phyloP scores from a whole-genome alignment of 768 basidiomycete species.

The Leucosporidium scottii region DNA sequence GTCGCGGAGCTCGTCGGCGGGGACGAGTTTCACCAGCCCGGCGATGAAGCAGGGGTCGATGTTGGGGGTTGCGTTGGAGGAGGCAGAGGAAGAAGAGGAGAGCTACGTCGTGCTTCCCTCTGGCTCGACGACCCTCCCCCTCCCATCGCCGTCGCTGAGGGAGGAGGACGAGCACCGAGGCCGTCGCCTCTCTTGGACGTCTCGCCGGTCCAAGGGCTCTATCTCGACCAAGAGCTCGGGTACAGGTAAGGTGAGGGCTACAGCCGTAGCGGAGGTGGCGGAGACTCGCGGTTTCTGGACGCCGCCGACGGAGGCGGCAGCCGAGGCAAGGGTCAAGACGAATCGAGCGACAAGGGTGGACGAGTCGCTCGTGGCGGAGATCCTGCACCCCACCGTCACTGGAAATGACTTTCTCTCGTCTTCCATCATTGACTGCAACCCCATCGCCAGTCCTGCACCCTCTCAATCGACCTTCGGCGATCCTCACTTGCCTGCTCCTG shows the following conservation, averaged over 20 bases:
- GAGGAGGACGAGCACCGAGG: background rate
- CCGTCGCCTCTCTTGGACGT: background rate
- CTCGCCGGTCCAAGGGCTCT: background rate
- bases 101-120: background rate
- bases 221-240: no score
- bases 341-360: no score
- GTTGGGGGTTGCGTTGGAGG: no score
- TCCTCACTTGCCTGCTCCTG: background rate
- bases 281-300: no score
- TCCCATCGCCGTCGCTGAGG: no score
- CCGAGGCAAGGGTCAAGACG: no score
- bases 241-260: no score
- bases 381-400: background rate
- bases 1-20: background rate
- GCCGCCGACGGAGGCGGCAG: background rate
- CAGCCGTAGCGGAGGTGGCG: no score
- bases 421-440: background rate
- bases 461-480: background rate
- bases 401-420: background rate
- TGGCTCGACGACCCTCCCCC: background rate
- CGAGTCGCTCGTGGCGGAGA: background rate
- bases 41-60: no score
- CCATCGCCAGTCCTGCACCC: background rate
- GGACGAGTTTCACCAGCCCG: background rate
- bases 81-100: conserved; percentile 3